Percentiles rank a stretch among this genome's conserved stretches.
Evolutionary conservation across 2,329 filamentous ascomycete genomes (phyloP).

Genomic region (Penicillium fuscoglaucum): DNA sequence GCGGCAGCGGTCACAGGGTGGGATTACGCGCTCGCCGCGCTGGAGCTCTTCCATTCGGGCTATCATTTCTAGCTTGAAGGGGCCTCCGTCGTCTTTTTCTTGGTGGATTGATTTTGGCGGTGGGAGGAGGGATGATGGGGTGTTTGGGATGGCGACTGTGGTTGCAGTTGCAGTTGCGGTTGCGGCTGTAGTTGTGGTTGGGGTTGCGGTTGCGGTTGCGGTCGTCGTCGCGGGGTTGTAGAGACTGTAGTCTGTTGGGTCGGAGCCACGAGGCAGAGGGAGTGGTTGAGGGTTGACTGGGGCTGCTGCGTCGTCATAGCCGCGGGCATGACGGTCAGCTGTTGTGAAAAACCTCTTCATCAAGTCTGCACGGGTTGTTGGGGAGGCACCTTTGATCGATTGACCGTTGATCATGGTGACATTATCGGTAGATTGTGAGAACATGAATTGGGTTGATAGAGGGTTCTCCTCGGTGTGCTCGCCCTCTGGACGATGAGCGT

Average conservation of each 20-base stretch:
- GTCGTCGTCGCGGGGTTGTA: conserved; percentile 45
- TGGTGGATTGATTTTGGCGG: conserved; percentile 47
- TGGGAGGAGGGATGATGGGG: conserved; percentile 54
- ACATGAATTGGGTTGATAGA: conserved; percentile 40
- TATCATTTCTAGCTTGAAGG: conserved; percentile 66
- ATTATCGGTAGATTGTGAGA: conserved; percentile 46
- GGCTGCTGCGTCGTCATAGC: conserved; percentile 34
- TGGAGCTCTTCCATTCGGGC: conserved; percentile 72
- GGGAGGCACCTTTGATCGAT: conserved; percentile 55
- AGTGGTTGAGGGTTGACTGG: conserved; percentile 32
- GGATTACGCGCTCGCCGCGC: conserved; percentile 73
- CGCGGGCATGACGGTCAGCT: conserved; percentile 53
- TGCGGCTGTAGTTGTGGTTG: conserved; percentile 21
- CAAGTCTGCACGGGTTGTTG: conserved; percentile 59
- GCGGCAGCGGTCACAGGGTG: conserved; percentile 80
- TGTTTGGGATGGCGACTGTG: conserved; percentile 57
- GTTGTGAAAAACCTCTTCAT: conserved; percentile 64
- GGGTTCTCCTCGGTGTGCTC: conserved; percentile 34
- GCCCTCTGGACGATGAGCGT: conserved; percentile 48
- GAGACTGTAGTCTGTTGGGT: conserved; percentile 41
- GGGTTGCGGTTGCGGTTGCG: conserved; percentile 43
- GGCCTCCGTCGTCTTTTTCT: conserved; percentile 59
- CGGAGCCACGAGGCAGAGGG: conserved; percentile 35
- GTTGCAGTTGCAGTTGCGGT: conserved; percentile 45
- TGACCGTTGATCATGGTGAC: conserved; percentile 51